Evolutionary conservation across 805 yeast genomes (phyloP).

Genomic region (Starmerella scarabaei): DNA sequence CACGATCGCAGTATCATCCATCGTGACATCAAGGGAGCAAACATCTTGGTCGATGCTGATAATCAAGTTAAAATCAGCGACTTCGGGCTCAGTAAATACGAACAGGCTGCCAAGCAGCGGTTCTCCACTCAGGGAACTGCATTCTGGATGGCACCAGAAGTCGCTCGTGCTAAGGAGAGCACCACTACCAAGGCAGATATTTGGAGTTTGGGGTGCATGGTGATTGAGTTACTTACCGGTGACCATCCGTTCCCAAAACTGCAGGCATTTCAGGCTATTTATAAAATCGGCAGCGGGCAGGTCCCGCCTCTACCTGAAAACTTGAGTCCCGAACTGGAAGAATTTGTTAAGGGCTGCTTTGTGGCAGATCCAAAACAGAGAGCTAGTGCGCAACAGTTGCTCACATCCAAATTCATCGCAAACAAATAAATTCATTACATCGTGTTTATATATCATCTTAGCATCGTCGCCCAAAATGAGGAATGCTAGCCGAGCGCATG

Average conservation of each 20-base stretch:
- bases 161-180: conserved; percentile 71
- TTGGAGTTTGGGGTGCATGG: conserved; percentile 92
- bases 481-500: too few species aligned
- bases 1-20: conserved; percentile 69
- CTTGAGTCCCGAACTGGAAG: conserved; percentile 52
- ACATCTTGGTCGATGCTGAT: conserved; percentile 64
- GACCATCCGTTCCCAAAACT: conserved; percentile 92
- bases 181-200: conserved; percentile 89
- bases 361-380: conserved; percentile 62
- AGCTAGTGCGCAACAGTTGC: conserved; percentile 57
- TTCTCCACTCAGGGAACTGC: conserved; percentile 89
- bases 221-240: conserved; percentile 92
- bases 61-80: conserved; percentile 77
- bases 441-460: not conserved
- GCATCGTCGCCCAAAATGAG: not conserved
- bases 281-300: conserved; percentile 71
- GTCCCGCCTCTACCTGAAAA: conserved; percentile 64
- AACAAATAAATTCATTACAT: conserved; percentile 24
- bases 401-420: conserved; percentile 57
- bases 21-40: conserved; percentile 82
- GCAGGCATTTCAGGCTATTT: conserved; percentile 93
- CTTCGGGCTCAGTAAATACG: conserved; percentile 66
- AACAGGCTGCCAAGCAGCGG: conserved; percentile 46
- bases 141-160: conserved; percentile 99
- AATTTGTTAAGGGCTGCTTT: conserved; percentile 55